Evolutionary conservation across 768 basidiomycete species (phyloP), one percentile per base, ranked within the genome.

Genomic region (Boletus eberwhitei): DNA sequence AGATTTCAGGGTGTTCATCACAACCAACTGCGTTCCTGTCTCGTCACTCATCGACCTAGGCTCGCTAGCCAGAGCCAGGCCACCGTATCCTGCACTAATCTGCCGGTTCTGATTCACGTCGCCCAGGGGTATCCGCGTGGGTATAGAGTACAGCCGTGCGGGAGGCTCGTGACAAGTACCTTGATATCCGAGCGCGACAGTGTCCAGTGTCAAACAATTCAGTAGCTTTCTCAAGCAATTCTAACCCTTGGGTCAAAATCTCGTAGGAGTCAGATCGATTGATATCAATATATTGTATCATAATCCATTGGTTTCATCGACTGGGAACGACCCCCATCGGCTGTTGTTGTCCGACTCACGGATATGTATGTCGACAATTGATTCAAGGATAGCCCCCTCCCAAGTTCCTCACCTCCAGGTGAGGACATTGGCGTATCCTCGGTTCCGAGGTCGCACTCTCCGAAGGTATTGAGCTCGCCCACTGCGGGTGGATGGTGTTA

Each of bases 1-100:
- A 31, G 8, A 29, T 29, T 29, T 63, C 60, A 65, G 49, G 46
- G 42, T 39, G 55, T 35, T 45, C 40, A 55, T 63, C 52, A 52
- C 46, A 29, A 40, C 51, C 45, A 54, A 53, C 55, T 59, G 64
- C 64, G 64, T 41, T 43, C 50, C 53, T 32, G 38, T 42, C 60
- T 66, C 65, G 48, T 58, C 54, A 52, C 53, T 42, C 39, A 26
- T 48, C 48, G 29, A 36, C 46, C 43, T 35, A 41, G 42, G 46
- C 38, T 53, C 34, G 26, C 50, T 49, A 32, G 17, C 16, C 35
- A 24, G 29, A 40, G 24, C 54, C 5, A 43, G 35, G 46, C 47
- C 29, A 49, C 57, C 48, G 52, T 41, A 24, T 45, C 37, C 19
- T 44, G 32, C 51, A 17, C 21, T 24, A 24, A 24, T 22, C 8